A percentile compares a stretch with the other conserved stretches of the same genome.
These are phyloP conservation scores for Aspergillus flavus DNA, from an alignment of 2,329 filamentous ascomycete species.

Conservation along the genomic window DNA sequence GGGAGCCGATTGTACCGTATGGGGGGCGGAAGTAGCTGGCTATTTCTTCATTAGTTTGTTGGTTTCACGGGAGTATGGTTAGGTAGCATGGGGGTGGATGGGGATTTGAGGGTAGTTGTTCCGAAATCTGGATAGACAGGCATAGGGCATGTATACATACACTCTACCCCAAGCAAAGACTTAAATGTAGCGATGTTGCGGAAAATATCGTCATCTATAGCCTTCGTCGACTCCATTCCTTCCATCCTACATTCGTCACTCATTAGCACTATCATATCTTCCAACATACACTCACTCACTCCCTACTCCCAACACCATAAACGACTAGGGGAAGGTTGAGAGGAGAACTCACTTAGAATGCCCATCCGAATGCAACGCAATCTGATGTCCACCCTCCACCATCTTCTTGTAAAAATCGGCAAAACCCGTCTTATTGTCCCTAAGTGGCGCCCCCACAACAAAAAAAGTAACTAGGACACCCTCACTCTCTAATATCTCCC, in stretches of 20 bases:
- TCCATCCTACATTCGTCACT: slow-evolving; percentile 37
- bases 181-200: slow-evolving; percentile 36
- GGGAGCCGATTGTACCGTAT: slow-evolving; percentile 68
- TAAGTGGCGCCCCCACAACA: slow-evolving; percentile 65
- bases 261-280: background rate
- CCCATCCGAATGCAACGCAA: slow-evolving; percentile 69
- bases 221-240: slow-evolving; percentile 29
- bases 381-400: slow-evolving; percentile 64
- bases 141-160: slow-evolving; percentile 21
- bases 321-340: background rate
- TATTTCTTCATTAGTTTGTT: background rate
- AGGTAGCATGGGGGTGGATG: background rate
- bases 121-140: background rate
- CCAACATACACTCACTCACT: background rate
- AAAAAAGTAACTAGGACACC: slow-evolving; percentile 71
- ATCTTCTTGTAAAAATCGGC: slow-evolving; percentile 67
- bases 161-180: slow-evolving; percentile 34
- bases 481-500: slow-evolving; percentile 63
- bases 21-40: slow-evolving; percentile 68
- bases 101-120: background rate
- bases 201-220: slow-evolving; percentile 43
- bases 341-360: slow-evolving; percentile 59
- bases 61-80: background rate
- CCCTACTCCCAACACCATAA: background rate
- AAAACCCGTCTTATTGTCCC: slow-evolving; percentile 62